These are phyloP conservation scores for Calonectria montana DNA, from an alignment of 2,329 filamentous ascomycete species.

Conservation along the genomic window DNA sequence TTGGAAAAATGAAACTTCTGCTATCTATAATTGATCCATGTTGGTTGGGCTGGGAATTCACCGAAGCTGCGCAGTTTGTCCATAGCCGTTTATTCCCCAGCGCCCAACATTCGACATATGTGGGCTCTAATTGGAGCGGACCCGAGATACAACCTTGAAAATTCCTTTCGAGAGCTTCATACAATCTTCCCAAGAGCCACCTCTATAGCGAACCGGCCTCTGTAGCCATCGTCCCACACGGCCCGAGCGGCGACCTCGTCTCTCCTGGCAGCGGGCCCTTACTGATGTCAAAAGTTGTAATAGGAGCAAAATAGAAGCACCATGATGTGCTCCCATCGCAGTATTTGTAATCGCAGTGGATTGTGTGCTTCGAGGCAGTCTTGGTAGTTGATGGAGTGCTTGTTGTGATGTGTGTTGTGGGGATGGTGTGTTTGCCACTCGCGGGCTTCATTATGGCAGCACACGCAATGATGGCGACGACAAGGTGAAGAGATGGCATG, in stretches of 20 bases:
- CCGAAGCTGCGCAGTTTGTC: too few species aligned
- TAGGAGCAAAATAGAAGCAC: slow-evolving; percentile 54
- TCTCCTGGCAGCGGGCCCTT: slow-evolving; percentile 52
- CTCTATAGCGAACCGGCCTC: not conserved
- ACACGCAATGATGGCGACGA: slow-evolving; percentile 22
- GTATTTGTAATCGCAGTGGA: slow-evolving; percentile 50
- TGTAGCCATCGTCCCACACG: slow-evolving; percentile 37
- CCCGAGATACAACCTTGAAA: not conserved
- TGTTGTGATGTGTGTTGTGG: not conserved
- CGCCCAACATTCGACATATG: too few species aligned
- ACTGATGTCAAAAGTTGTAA: slow-evolving; percentile 49
- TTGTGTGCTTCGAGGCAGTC: slow-evolving; percentile 22
- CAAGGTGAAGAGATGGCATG: not conserved
- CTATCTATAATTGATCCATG: too few species aligned
- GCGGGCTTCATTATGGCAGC: not conserved
- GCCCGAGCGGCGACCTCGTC: slow-evolving; percentile 46
- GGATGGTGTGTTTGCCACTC: not conserved
- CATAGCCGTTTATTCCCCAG: too few species aligned
- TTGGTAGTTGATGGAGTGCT: slow-evolving; percentile 18
- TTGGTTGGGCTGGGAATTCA: too few species aligned
- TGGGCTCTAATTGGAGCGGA: not conserved
- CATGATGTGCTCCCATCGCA: slow-evolving; percentile 51
- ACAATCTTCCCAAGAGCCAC: not conserved
- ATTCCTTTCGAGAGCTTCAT: not conserved
- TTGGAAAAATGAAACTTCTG: too few species aligned